Conservation (phyloP, 1,284 basidiomycete species). For the Boletus mariae region DNA sequence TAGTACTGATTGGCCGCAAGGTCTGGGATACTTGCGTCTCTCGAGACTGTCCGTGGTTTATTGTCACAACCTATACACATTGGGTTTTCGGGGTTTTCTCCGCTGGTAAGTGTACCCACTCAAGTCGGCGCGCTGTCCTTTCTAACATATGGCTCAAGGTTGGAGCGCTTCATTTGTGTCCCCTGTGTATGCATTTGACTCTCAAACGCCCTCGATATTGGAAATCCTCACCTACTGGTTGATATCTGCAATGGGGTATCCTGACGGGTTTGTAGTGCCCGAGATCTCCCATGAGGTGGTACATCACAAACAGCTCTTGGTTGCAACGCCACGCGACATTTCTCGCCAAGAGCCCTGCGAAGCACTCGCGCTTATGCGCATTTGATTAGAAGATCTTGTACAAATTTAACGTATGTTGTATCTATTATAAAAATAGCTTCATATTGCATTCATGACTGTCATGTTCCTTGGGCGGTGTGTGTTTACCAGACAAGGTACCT, state of each 20-base stretch:
- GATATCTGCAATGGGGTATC: conserved; percentile 43
- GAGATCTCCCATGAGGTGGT: conserved; percentile 39
- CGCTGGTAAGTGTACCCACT: conserved; percentile 39
- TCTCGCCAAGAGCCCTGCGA: conserved; percentile 22
- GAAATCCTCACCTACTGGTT: conserved; percentile 53
- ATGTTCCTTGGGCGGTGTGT: too few species aligned
- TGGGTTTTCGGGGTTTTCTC: conserved; percentile 75
- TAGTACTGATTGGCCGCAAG: conserved; percentile 34
- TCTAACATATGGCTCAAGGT: conserved; percentile 36
- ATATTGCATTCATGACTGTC: background rate
- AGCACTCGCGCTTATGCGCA: conserved; percentile 17
- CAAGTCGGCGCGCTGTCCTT: background rate
- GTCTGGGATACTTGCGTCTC: conserved; percentile 62
- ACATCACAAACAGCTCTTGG: conserved; percentile 32
- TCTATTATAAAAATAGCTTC: background rate
- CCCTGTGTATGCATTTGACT: conserved; percentile 39
- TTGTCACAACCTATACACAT: conserved; percentile 61
- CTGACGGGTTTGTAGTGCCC: conserved; percentile 38
- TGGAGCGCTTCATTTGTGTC: conserved; percentile 52
- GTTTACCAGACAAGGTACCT: too few species aligned
- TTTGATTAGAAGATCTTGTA: conserved; percentile 9
- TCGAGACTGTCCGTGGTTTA: conserved; percentile 56
- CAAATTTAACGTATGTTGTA: background rate
- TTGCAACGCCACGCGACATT: conserved; percentile 44
- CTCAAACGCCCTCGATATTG: conserved; percentile 41